Evolutionary conservation across 2,329 filamentous ascomycete genomes (phyloP).

Genomic region (Pyrenophora teres): DNA sequence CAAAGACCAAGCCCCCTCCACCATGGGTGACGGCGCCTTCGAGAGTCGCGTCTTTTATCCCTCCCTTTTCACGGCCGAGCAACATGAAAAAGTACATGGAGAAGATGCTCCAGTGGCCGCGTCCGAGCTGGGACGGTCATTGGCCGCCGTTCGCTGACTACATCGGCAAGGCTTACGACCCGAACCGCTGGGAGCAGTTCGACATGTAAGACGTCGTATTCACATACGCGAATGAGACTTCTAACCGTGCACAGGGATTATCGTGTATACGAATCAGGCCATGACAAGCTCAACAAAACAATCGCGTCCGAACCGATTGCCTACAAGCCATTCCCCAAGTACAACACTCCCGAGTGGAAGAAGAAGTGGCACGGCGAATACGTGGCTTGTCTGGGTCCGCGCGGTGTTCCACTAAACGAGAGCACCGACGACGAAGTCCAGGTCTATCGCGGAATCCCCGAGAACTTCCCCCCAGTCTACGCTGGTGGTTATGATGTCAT

Average conservation of each 20-base stretch:
- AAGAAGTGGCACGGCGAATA: constrained; percentile 61
- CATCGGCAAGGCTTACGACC: constrained; percentile 51
- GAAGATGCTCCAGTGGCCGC: constrained; percentile 50
- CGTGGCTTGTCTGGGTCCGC: constrained; percentile 67
- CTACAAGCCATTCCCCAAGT: constrained; percentile 74
- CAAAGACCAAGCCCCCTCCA: constrained; percentile 17
- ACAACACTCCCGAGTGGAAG: constrained; percentile 67
- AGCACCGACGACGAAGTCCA: constrained; percentile 65
- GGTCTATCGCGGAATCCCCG: constrained; percentile 63
- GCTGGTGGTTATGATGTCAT: constrained; percentile 47
- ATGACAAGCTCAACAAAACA: constrained; percentile 34
- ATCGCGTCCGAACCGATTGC: constrained; percentile 53
- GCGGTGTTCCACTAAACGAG: constrained; percentile 57
- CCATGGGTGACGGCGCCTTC: constrained; percentile 34
- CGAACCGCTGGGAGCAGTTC: constrained; percentile 56
- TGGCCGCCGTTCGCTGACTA: constrained; percentile 54
- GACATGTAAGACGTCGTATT: constrained; percentile 31
- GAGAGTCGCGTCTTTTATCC: constrained; percentile 21
- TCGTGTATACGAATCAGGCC: constrained; percentile 46
- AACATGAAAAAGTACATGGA: constrained; percentile 47
- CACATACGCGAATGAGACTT: neutral
- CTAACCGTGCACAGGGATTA: constrained; percentile 39
- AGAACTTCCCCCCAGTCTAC: constrained; percentile 45
- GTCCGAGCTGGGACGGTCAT: constrained; percentile 47
- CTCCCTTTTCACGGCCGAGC: constrained; percentile 22